Evolutionary conservation across 2,329 filamentous ascomycete genomes (phyloP).

Genomic region (Monascus ruber): DNA sequence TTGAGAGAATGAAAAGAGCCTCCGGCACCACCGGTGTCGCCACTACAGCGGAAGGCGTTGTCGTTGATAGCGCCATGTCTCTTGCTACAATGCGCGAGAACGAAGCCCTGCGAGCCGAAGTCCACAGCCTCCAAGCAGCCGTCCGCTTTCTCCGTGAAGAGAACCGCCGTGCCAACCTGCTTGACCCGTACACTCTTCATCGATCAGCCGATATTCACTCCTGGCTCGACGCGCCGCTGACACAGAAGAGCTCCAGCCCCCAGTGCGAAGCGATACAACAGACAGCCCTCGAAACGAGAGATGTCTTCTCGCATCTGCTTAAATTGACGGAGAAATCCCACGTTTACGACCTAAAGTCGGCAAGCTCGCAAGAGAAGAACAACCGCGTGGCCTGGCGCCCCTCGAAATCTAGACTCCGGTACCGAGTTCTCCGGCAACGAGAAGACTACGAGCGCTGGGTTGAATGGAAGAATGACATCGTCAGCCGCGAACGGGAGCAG

Average conservation of each 20-base stretch:
- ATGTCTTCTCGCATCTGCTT: constrained; percentile 32
- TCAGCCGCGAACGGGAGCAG: constrained; percentile 24
- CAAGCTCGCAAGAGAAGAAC: constrained; percentile 11
- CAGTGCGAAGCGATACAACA: constrained; percentile 23
- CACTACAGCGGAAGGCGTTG: constrained; percentile 25
- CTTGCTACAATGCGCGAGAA: constrained; percentile 33
- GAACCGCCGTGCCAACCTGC: constrained; percentile 29
- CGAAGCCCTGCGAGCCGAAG: constrained; percentile 31
- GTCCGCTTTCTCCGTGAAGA: constrained; percentile 36
- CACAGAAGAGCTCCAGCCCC: constrained; percentile 10
- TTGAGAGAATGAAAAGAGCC: constrained; percentile 32
- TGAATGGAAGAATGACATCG: constrained; percentile 33
- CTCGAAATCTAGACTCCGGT: constrained; percentile 30
- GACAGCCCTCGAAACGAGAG: constrained; percentile 30
- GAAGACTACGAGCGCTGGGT: constrained; percentile 37
- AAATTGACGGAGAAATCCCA: constrained; percentile 32
- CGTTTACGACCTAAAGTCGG: constrained; percentile 28
- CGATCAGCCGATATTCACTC: constrained; percentile 28
- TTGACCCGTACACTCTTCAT: constrained; percentile 32
- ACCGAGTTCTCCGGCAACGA: constrained; percentile 33
- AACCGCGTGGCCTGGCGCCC: constrained; percentile 29
- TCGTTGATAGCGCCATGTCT: constrained; percentile 27
- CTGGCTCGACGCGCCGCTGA: constrained; percentile 34
- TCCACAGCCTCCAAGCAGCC: constrained; percentile 34
- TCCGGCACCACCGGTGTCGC: constrained; percentile 27